Conservation (phyloP, 805 yeast genomes). For the Myxozyma lipomycoides region DNA sequence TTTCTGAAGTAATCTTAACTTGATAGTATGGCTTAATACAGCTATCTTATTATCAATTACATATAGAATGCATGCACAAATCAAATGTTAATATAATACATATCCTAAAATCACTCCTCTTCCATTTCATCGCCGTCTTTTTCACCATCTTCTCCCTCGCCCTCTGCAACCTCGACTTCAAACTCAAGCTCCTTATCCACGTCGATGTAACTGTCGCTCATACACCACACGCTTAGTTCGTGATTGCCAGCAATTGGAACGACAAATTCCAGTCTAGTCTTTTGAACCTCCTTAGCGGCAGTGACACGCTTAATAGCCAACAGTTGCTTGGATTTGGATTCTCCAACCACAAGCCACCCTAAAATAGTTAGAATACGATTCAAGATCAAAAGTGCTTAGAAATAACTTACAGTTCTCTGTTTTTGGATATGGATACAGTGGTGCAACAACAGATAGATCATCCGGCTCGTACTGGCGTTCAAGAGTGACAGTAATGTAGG, state of each 20-base stretch:
- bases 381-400: neutral
- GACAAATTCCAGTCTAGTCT: slow-evolving; percentile 51
- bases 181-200: slow-evolving; percentile 78
- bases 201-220: slow-evolving; percentile 89
- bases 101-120: too few species aligned
- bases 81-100: too few species aligned
- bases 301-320: slow-evolving; percentile 68
- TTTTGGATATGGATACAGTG: slow-evolving; percentile 57
- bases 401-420: slow-evolving; percentile 46
- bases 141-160: slow-evolving; percentile 31
- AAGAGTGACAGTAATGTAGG: slow-evolving; percentile 40
- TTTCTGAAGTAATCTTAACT: too few species aligned
- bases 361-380: slow-evolving; percentile 28
- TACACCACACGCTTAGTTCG: slow-evolving; percentile 68
- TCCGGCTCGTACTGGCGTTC: slow-evolving; percentile 63
- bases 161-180: slow-evolving; percentile 35
- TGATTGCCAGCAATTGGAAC: slow-evolving; percentile 61
- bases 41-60: too few species aligned
- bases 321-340: slow-evolving; percentile 52
- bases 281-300: slow-evolving; percentile 51
- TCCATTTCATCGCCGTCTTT: slow-evolving; percentile 22
- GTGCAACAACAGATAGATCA: slow-evolving; percentile 56
- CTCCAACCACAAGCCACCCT: slow-evolving; percentile 90
- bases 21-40: too few species aligned
- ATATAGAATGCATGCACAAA: too few species aligned